Evolutionary conservation across 2,329 filamentous ascomycete genomes (phyloP), one percentile per base, ranked within the genome.

Genomic region (Pseudocercospora eumusae): DNA sequence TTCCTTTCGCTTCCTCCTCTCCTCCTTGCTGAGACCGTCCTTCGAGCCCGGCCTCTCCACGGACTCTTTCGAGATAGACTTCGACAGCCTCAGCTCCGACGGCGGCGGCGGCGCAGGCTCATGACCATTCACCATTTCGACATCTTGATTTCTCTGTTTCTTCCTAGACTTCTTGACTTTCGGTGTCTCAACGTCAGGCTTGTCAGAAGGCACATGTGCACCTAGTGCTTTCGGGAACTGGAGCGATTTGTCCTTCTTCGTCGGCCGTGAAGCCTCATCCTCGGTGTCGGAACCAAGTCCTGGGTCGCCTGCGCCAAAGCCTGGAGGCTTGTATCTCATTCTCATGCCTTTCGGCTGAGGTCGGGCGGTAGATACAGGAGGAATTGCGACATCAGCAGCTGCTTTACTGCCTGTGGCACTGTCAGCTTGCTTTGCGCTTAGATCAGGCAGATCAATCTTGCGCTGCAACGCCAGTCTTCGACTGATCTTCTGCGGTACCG

Each of bases 311-410:
- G 70, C 62, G 4, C 80, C 80, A 66, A 82, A 82, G 13, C 89
- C 89, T 49, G 88, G 83, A 0, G 89, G 89, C 58, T 83, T 82
- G 75, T 84, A 92, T 33, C 89, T 84, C 75, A 87, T 83, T 69
- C 83, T 86, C 58, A 93, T 77, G 6, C 86, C 88, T 69, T 83
- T 81, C 1, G 90, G 88, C 73, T 92, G 90, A 50, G 84, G 79
- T 62, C 87, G 84, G 54, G 85, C 79, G 1, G 81, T 74, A 62
- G 80, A 84, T 60, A 82, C 78, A 4, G 82, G 77, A 2, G 81
- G 78, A 53, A 80, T 78, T 21, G 79, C 81, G 23, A 79, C 75
- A 60, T 75, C 75, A 8, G 74, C 77, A 18, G 77, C 75, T 13
- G 75, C 75, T 61, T 71, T 73, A 42, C 76, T 77, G 4, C 77